Evolutionary conservation across 148 eudicot genomes (phyloP).

Genomic region (Fagopyrum esculentum): DNA sequence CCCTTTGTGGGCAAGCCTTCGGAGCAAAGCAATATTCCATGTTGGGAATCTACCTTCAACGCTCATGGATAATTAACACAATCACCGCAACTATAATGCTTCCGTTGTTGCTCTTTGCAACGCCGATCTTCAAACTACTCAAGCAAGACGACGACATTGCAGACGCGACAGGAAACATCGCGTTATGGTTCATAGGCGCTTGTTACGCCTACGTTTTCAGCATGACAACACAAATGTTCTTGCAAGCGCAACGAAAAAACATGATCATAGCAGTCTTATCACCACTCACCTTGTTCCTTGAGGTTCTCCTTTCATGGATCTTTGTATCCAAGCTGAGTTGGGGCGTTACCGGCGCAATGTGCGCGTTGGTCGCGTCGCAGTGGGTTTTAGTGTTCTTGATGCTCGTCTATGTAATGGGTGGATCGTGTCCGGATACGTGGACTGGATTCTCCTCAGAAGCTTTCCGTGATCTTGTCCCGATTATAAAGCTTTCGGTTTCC

Average conservation of each 20-base stretch:
- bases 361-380: not conserved
- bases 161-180: not conserved
- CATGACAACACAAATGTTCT: too few relatives aligned
- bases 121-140: slow-evolving; percentile 6
- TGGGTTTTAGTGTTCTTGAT: not conserved
- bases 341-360: slow-evolving; percentile 14
- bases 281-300: not conserved
- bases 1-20: too few relatives aligned
- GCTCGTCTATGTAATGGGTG: not conserved
- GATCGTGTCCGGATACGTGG: slow-evolving; percentile 2
- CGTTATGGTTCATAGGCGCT: slow-evolving; percentile 13
- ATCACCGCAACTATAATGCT: too few relatives aligned
- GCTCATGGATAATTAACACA: too few relatives aligned
- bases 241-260: slow-evolving; percentile 10
- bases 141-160: slow-evolving; percentile 1
- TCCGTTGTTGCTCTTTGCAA: too few relatives aligned
- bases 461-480: not conserved
- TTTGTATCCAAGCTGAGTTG: slow-evolving; percentile 1
- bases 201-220: too few relatives aligned
- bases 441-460: slow-evolving; percentile 8
- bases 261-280: slow-evolving; percentile 7
- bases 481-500: slow-evolving; percentile 6
- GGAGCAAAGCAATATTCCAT: too few relatives aligned
- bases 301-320: slow-evolving; percentile 12
- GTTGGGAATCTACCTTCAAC: too few relatives aligned